Evolutionary conservation across 176 grass and related monocot species (phyloP), one percentile per base, ranked within the genome.

Genomic region (Carex littledalei): DNA sequence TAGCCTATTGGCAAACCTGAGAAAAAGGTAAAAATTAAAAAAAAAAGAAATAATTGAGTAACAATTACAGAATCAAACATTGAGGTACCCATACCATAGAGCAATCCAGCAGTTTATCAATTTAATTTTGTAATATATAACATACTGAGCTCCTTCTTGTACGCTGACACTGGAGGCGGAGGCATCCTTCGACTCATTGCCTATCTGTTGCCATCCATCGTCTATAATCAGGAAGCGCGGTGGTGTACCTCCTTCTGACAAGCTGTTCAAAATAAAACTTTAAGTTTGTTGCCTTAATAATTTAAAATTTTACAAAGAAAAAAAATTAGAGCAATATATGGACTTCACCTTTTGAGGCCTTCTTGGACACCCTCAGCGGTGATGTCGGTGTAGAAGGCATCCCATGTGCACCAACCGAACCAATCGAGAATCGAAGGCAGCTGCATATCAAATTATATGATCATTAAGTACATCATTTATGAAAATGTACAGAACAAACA

Each of bases 351-450:
- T 15, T 66, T 54, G 53, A 94, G 88, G 1, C 92, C 94, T 22
- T 88, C 74, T 71, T 92, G 86, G 29, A 92, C 90, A 78, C 89
- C 90, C 65, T 87, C 87, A 69, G 90, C 85, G 10, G 92, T 94
- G 70, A 97, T 90, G 41, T 94, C 94, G 15, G 94, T 97, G 88
- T 97, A 97, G 94, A 92, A 97, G 0, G 94, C 94, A 69, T 97
- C 94, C 94, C 94, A 97, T 4, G 94, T 97, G 86, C 94, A 97
- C 92, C 94, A 97, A 0, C 94, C 94, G 43, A 97, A 97, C 90
- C 94, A 97, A 61, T 97, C 90, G 39, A 97, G 50, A 63, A 97
- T 91, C 0, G 88, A 91, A 73, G 94, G 94, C 83, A 94, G 0
- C 92, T 85, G 88, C 67, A 31, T 2, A 87, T 67, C 31, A 82